These are phyloP conservation scores for Cryptosporidium bovis DNA, from an alignment of 169 alveolate genomes.

Conservation along the genomic window DNA sequence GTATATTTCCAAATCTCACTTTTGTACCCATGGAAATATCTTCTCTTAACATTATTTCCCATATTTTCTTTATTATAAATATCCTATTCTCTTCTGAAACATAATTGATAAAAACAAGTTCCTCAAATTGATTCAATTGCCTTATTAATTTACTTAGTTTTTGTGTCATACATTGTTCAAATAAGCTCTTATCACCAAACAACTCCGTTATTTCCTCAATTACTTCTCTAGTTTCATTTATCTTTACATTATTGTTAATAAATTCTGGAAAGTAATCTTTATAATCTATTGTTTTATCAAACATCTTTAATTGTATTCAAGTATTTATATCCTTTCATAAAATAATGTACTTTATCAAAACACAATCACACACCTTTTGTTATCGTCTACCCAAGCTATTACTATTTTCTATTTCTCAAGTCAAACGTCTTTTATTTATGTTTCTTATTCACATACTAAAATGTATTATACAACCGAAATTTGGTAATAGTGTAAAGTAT, in stretches of 20 bases:
- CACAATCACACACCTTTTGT: too few relatives aligned
- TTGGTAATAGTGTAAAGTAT: too few relatives aligned
- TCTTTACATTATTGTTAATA: constrained; percentile 23
- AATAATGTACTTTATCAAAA: too few relatives aligned
- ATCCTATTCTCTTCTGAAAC: constrained; percentile 20
- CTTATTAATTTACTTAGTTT: constrained; percentile 17
- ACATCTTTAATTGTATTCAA: constrained; percentile 2
- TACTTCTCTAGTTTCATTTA: constrained; percentile 28
- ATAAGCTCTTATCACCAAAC: not conserved
- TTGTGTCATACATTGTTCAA: not conserved
- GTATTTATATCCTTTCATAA: not conserved
- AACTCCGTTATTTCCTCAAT: constrained; percentile 23
- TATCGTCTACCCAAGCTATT: too few relatives aligned
- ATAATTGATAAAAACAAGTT: constrained; percentile 17
- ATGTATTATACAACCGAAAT: too few relatives aligned
- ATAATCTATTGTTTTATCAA: constrained; percentile 34
- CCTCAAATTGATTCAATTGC: constrained; percentile 35
- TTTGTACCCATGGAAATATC: constrained; percentile 8
- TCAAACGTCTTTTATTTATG: too few relatives aligned
- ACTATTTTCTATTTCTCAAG: too few relatives aligned
- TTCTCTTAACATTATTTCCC: constrained; percentile 3
- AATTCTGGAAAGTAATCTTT: constrained; percentile 63
- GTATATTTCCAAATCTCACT: constrained; percentile 30
- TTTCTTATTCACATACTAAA: too few relatives aligned
- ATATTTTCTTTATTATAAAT: constrained; percentile 19